Percentiles rank a stretch among this genome's conserved stretches.
These are phyloP conservation scores for Ensete glaucum DNA, from an alignment of 176 grass and related monocot genomes.

Conservation along the genomic window DNA sequence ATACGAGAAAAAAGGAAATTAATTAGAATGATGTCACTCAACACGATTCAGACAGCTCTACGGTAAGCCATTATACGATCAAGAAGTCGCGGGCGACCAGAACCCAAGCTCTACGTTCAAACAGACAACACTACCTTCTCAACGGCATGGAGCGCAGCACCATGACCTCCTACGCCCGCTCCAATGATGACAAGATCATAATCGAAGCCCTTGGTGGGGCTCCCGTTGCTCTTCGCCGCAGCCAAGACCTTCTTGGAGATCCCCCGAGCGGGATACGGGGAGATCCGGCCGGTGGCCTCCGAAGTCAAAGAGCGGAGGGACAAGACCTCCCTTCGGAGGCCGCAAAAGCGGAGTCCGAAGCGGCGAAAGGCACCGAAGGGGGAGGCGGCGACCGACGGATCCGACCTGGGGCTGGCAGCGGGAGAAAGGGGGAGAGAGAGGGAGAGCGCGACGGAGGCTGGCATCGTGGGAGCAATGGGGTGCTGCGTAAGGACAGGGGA, in stretches of 20 bases:
- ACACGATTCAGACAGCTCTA: too few species aligned
- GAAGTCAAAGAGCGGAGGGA: slow-evolving; percentile 12
- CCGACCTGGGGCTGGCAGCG: slow-evolving; percentile 23
- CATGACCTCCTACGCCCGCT: slow-evolving; percentile 74
- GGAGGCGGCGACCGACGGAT: slow-evolving; percentile 18
- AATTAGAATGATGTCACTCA: not conserved
- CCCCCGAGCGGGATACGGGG: slow-evolving; percentile 11
- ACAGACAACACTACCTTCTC: slow-evolving; percentile 46
- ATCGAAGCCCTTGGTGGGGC: slow-evolving; percentile 38
- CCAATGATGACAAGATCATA: slow-evolving; percentile 90
- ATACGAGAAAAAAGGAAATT: not conserved
- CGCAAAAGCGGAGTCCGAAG: slow-evolving; percentile 35
- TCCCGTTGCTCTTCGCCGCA: slow-evolving; percentile 36
- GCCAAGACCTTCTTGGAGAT: slow-evolving; percentile 17
- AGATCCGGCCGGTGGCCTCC: slow-evolving; percentile 11
- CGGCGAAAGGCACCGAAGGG: not conserved
- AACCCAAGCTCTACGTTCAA: not conserved
- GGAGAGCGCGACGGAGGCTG: not conserved
- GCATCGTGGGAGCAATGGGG: not conserved
- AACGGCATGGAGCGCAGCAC: slow-evolving; percentile 73
- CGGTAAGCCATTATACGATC: too few species aligned
- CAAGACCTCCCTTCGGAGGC: slow-evolving; percentile 32
- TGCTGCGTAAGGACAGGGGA: not conserved
- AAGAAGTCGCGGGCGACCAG: not conserved
- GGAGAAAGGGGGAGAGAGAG: slow-evolving; percentile 25